These are phyloP conservation scores for Xylariales sp. DNA, from an alignment of 2,329 filamentous ascomycete genomes.

Conservation along the genomic window DNA sequence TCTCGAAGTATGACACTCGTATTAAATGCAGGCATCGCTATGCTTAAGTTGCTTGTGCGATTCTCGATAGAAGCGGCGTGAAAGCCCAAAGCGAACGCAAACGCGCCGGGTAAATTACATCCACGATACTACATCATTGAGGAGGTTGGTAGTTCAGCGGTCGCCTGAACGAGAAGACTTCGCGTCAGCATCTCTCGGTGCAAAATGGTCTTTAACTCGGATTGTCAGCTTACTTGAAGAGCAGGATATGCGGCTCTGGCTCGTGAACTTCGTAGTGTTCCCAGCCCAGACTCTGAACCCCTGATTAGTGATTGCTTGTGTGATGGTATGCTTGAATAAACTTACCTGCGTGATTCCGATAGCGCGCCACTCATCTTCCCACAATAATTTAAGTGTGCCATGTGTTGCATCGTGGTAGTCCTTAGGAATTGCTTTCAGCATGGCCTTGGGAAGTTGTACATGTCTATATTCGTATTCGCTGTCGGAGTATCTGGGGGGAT, in stretches of 20 bases:
- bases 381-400: conserved; percentile 90
- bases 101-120: conserved; percentile 11
- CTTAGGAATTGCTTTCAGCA: conserved; percentile 94
- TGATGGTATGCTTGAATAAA: too few relatives aligned
- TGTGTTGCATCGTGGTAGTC: conserved; percentile 88
- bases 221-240: conserved; percentile 79
- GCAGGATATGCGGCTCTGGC: conserved; percentile 93
- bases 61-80: conserved; percentile 2
- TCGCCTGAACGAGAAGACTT: conserved; percentile 47
- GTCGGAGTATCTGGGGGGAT: conserved; percentile 73
- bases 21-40: conserved; percentile 28
- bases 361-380: conserved; percentile 98
- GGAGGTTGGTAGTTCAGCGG: conserved; percentile 82
- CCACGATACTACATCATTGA: conserved; percentile 32
- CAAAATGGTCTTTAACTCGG: not conserved
- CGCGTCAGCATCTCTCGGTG: conserved; percentile 1
- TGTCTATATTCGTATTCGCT: conserved; percentile 94
- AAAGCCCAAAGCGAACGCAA: conserved; percentile 7
- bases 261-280: conserved; percentile 99
- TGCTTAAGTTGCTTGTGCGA: conserved; percentile 25
- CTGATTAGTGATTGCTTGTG: conserved; percentile 1
- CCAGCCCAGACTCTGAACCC: conserved; percentile 87
- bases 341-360: conserved; percentile 92
- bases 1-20: conserved; percentile 23
- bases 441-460: conserved; percentile 94